Evolutionary conservation across 1,139 yeast species (phyloP), one percentile per base, ranked within the genome.

Genomic region (Waltiozyma sp.): DNA sequence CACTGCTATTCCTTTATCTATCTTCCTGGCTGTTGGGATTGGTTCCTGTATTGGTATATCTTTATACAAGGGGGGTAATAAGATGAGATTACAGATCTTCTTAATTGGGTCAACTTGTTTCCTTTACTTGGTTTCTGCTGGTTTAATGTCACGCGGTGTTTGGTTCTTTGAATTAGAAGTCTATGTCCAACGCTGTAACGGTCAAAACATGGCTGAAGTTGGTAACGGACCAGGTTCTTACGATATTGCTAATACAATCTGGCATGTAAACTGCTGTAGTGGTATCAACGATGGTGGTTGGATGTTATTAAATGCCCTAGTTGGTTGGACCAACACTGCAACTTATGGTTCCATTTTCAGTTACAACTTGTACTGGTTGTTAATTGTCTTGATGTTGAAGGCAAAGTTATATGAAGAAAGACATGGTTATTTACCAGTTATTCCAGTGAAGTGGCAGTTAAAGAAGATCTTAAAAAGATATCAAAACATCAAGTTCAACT

Each of bases 241-340:
- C 63, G 94, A 89, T 60, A 77, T 89, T 45, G 56, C 75, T 28
- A 77, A 74, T 48, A 72, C 83, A 15, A 85, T 89, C 2, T 89
- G 97, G 97, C 97, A 89, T 65, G 96, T 89, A 37, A 88, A 89
- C 67, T 89, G 96, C 64, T 89, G 97, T 66, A 87, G 87, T 61
- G 96, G 96, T 18, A 79, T 82, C 52, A 81, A 73, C 38, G 94
- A 84, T 59, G 89, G 89, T 34, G 91, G 95, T 49, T 89, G 96
- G 96, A 87, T 86, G 81, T 72, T 89, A 34, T 73, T 88, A 60
- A 88, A 91, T 53, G 96, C 97, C 6, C 67, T 89, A 14, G 72
- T 91, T 45, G 98, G 97, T 1, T 89, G 98, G 98, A 85, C 91
- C 34, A 89, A 89, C 63, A 77, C 93, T 34, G 97, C 96, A 16